Base-by-base conservation (phyloP, 2,329 filamentous ascomycete genomes). In the Catunica adiposa region DNA sequence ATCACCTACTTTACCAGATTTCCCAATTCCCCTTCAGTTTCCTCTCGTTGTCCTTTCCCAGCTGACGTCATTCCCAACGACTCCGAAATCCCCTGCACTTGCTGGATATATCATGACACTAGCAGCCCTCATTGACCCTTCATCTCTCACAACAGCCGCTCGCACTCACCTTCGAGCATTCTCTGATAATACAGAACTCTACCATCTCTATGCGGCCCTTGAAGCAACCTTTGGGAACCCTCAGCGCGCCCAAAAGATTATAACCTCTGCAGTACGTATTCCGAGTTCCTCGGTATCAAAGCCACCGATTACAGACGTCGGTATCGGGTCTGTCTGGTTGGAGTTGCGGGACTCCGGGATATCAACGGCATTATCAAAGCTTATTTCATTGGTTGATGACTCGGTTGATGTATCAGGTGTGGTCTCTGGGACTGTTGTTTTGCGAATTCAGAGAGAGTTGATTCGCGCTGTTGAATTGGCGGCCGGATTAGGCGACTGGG, bases 201-300 rank as follows among this genome's bases (percentile, higher is more conserved):
- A 94, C 67, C 84, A 88, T 61, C 79, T 82, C 0, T 94, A 90
- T 63, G 86, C 84, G 0, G 68, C 87, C 14, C 78, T 88, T 2
- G 86, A 94, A 66, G 73, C 69, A 61, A 70, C 71, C 1, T 75
- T 74, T 29, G 78, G 74, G 0, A 82, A 83, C 23, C 9, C 31
- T 14, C 25, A 38, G 9, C 22, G 50, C 82, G 84, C 3, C 69
- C 73, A 22, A 80, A 78, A 53, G 80, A 25, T 52, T 17, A 17
- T 92, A 0, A 77, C 90, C 62, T 83, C 83, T 1, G 82, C 86
- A 7, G 31, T 44, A 2, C 8, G 26, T 4, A 46, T 23, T 20
- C 54, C n/a, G 44, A 56, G 23, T 25, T 23, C 22, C 4, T 20
- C 51, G 3, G 37, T 40, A 6, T 52, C 56, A 25, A 53, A 53